Evolutionary conservation across 2,329 filamentous ascomycete genomes (phyloP).

Genomic region (Fusarium sterilihyphosum): DNA sequence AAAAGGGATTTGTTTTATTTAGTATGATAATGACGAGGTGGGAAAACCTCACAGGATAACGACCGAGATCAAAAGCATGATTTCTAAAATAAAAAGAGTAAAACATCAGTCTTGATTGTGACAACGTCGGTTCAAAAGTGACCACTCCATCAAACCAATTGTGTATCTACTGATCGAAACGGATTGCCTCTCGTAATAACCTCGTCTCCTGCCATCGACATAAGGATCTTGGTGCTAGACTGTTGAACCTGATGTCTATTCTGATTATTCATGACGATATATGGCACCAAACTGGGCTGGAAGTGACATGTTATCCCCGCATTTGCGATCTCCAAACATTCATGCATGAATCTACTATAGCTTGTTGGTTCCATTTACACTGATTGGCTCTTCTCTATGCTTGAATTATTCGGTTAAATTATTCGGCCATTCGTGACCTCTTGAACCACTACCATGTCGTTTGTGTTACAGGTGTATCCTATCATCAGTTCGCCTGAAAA

Average conservation of each 20-base stretch:
- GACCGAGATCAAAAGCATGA: neutral
- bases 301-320: neutral
- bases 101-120: neutral
- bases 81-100: slow-evolving; percentile 19
- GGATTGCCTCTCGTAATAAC: neutral
- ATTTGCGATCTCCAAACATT: neutral
- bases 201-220: neutral
- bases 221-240: neutral
- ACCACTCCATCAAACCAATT: too few species aligned
- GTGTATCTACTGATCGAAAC: neutral
- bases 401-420: slow-evolving; percentile 2
- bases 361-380: neutral
- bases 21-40: slow-evolving; percentile 42
- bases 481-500: neutral
- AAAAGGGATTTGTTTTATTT: slow-evolving; percentile 31
- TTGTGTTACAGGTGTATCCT: neutral
- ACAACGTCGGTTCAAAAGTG: neutral
- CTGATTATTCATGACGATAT: neutral
- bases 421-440: neutral
- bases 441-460: neutral
- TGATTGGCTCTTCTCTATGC: neutral
- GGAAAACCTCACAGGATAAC: slow-evolving; percentile 23
- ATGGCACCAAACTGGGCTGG: neutral
- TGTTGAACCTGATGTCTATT: neutral
- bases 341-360: neutral